Conservation (phyloP, 2,329 filamentous ascomycete species). For the Chaetoscypha palmicola region DNA sequence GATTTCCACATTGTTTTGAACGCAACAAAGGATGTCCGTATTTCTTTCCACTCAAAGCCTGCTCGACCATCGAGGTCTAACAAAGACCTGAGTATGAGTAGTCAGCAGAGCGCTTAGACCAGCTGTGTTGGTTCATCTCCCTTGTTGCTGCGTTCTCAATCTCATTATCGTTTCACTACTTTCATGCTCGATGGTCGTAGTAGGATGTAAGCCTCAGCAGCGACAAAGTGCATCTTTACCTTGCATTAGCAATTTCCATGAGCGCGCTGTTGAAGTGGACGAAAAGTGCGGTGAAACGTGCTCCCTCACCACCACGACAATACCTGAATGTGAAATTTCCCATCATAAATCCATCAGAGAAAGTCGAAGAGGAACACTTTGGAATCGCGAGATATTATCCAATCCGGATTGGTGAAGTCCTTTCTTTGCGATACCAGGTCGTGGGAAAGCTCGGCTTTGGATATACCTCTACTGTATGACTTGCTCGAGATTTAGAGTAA, state of each 20-base stretch:
- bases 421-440: constrained; percentile 13
- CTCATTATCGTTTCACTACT: too few species aligned
- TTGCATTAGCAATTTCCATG: not conserved
- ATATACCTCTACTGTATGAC: constrained; percentile 14
- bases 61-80: too few species aligned
- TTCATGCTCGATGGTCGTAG: too few species aligned
- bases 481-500: constrained; percentile 11
- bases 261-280: constrained; percentile 9
- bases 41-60: too few species aligned
- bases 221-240: not conserved
- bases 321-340: constrained; percentile 9
- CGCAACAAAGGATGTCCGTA: too few species aligned
- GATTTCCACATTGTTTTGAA: too few species aligned
- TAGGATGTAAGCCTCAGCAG: too few species aligned
- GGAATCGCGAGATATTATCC: constrained; percentile 16
- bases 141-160: too few species aligned
- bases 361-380: constrained; percentile 11
- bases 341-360: constrained; percentile 8
- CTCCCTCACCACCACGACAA: constrained; percentile 11
- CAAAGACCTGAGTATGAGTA: too few species aligned
- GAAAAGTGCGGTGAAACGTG: constrained; percentile 8
- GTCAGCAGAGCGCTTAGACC: too few species aligned
- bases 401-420: constrained; percentile 12
- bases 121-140: too few species aligned
- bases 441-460: constrained; percentile 18